Conservation (phyloP, 148 eudicot genomes). For the Arbutus unedo region DNA sequence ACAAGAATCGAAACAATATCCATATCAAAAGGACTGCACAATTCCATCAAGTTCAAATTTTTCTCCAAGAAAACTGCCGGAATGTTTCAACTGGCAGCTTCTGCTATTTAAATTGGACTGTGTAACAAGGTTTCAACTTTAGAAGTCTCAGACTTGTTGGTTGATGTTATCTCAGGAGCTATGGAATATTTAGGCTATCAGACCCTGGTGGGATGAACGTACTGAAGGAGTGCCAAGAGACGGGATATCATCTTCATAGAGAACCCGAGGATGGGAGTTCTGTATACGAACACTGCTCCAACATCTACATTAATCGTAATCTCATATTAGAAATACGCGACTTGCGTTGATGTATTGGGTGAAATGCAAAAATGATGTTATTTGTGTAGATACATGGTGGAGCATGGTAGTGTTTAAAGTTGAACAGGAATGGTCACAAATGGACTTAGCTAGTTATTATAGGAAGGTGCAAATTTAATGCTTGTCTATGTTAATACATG, state of each 20-base stretch:
- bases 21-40: neutral
- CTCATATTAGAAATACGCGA: conserved; percentile 66
- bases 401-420: neutral
- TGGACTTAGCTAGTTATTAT: neutral
- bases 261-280: conserved; percentile 55
- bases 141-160: neutral
- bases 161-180: conserved; percentile 38
- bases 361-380: neutral
- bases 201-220: conserved; percentile 55
- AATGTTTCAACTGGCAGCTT: neutral
- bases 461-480: neutral
- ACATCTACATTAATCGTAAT: conserved; percentile 58
- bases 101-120: neutral
- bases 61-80: neutral
- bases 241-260: conserved; percentile 58
- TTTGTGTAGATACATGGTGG: neutral
- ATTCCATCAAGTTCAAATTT: neutral
- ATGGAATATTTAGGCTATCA: conserved; percentile 59
- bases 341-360: conserved; percentile 34
- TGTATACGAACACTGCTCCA: conserved; percentile 62
- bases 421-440: neutral
- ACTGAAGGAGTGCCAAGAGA: conserved; percentile 52
- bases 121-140: neutral
- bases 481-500: neutral
- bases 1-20: neutral